Conservation (phyloP, 345 rosid species). For the Leavenworthia alabamica region DNA sequence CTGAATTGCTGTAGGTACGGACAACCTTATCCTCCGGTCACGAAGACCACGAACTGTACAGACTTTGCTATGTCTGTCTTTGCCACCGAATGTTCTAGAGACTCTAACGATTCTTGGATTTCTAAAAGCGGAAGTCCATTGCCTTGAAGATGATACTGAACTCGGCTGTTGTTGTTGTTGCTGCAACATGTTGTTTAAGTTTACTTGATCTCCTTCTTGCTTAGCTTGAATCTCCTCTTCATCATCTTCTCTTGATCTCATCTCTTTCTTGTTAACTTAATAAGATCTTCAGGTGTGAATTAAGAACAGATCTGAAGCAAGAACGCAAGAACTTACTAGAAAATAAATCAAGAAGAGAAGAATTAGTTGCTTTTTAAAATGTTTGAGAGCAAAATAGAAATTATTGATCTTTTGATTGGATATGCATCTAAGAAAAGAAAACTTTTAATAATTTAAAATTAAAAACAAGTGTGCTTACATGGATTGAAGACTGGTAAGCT, state of each 20-base stretch:
- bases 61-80: conserved; percentile 97
- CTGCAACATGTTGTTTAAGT: conserved; percentile 25
- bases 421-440: neutral
- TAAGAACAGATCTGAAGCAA: conserved; percentile 28
- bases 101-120: conserved; percentile 92
- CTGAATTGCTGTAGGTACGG: conserved; percentile 91
- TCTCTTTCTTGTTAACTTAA: conserved; percentile 3
- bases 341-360: neutral
- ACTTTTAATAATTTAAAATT: neutral
- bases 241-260: conserved; percentile 40
- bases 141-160: conserved; percentile 43
- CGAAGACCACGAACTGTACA: conserved; percentile 84
- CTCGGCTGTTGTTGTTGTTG: conserved; percentile 30
- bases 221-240: conserved; percentile 41
- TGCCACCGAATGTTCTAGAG: conserved; percentile 81
- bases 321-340: neutral
- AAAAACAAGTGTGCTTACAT: conserved; percentile 14
- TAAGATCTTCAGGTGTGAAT: neutral
- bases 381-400: neutral
- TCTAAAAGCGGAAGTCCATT: conserved; percentile 73
- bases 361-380: neutral
- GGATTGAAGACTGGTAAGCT: conserved; percentile 1
- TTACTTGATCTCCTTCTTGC: conserved; percentile 46
- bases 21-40: conserved; percentile 83
- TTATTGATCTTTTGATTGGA: conserved; percentile 1